Evolutionary conservation across 1,139 yeast species (phyloP), one percentile per base, ranked within the genome.

Genomic region (Pichia sp.): DNA sequence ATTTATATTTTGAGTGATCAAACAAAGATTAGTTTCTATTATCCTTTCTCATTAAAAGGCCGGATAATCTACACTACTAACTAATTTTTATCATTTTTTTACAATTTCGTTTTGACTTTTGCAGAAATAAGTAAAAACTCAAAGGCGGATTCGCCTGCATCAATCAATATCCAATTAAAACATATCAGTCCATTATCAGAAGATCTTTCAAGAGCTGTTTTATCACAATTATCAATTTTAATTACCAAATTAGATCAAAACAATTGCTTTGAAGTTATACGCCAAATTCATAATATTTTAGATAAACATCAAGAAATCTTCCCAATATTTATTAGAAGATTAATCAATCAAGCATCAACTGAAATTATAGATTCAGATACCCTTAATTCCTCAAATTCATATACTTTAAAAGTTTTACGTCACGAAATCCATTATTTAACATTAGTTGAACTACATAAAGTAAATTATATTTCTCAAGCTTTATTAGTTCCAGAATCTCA

Each of bases 201-300:
- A 37, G 56, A 56, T 34, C 41, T 59, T 28, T 30, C 47, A 45
- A 71, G 73, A 59, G 73, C 73, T 42, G 64, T 73, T 40, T 60
- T 71, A 50, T 73, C 78, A 38, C 86, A 81, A 60, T 60, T 82
- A 42, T 69, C 76, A 23, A 68, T 80, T 40, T 63, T 80, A 46
- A 63, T 74, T 39, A 65, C 75, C 29, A 70, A 76, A 27, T 63
- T 73, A 49, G 60, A 68, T 29, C 61, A 63, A 22, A 63, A 65
- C 28, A 74, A 71, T 58, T 67, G 72, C 59, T 66, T 64, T 28
- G 52, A 67, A n/a, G 66, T 72, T 35, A 59, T 62, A 43, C 59
- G 61, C 39, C 78, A 80, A 57, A 75, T 80, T 55, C 67, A 70
- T 48, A 67, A 66, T 52, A 71, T 80, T 39, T 59, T 76, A 49